Base-by-base conservation (phyloP, 202 grass and related monocot species). In the Zizania palustris region DNA sequence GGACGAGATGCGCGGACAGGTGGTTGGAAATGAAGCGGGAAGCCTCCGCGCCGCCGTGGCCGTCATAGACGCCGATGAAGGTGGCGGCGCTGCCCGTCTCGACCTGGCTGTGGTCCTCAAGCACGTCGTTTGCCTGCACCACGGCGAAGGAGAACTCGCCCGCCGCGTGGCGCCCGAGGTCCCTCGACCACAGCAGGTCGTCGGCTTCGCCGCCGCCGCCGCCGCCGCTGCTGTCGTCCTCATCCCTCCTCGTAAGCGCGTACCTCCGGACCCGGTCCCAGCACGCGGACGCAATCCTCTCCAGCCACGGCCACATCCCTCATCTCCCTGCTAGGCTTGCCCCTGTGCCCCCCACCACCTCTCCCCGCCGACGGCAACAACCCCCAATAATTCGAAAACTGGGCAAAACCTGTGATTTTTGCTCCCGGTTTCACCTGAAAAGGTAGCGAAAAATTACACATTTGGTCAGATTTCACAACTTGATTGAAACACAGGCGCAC, bases 71-170 rank as follows among this genome's bases (percentile, higher is more conserved):
- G 60, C 95, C 95, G 63, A 97, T 67, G 79, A 97, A 97, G 46
- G 87, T 94, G 69, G 91, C 85, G 12, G 73, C 80, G 20, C 65
- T 51, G 33, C 80, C 87, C 8, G 89, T 94, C 83, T 97, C 95
- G 33, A 97, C 95, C 89, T 97, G 95, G 73, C 95, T 94, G 43
- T 97, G 87, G 71, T 97, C 95, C 89, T 98, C 95, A 28, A 98
- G 74, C 54, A 90, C 84, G 66, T 94, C 95, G 76, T 98, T 98
- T 0, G 91, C 95, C 91, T 98, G 95, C 71, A 91, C 95, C 8
- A 98, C 91, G 13, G 91, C 91, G 62, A 98, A 94, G 39, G 94
- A 97, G 69, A 90, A 97, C 66, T 97, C 95, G 14, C 91, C 95
- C 0, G 80, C 91, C 9, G 89, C 80, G 83, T 98, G 95, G 3